Conservation (phyloP, 2,329 filamentous ascomycete genomes). For the Fusarium sp. region DNA sequence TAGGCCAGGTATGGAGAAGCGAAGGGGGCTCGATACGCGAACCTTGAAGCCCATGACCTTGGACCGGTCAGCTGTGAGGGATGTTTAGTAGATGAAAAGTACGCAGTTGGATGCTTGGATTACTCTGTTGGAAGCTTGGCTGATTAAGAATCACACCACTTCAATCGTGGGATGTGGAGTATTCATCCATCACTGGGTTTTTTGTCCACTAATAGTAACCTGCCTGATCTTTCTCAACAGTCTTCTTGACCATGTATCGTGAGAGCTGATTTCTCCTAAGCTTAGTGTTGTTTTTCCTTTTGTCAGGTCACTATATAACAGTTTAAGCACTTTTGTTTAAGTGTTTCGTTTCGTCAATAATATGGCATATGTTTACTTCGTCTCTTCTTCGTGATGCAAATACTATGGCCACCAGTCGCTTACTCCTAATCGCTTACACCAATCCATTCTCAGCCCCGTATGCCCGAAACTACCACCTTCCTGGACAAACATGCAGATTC, state of each 20-base stretch:
- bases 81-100: neutral
- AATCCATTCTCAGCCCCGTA: constrained; percentile 10
- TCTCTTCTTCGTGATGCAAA: neutral
- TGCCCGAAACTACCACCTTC: constrained; percentile 25
- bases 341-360: no score
- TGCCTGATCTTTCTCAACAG: constrained; percentile 7
- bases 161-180: constrained; percentile 33
- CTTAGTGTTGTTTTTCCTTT: constrained; percentile 27
- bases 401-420: constrained; percentile 6
- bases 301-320: neutral
- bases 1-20: constrained; percentile 24
- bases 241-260: constrained; percentile 20
- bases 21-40: constrained; percentile 28
- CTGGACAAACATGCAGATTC: constrained; percentile 8
- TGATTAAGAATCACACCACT: constrained; percentile 41
- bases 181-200: constrained; percentile 15
- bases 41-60: neutral
- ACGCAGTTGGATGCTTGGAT: neutral
- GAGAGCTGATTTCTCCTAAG: constrained; percentile 15
- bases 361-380: neutral
- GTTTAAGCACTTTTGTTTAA: neutral
- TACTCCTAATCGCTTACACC: constrained; percentile 4
- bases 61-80: neutral
- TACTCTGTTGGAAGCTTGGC: constrained; percentile 22
- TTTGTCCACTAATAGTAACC: constrained; percentile 4